These are phyloP conservation scores for Pseudotulostoma volvatum DNA, from an alignment of 495 filamentous ascomycete genomes.

Conservation along the genomic window DNA sequence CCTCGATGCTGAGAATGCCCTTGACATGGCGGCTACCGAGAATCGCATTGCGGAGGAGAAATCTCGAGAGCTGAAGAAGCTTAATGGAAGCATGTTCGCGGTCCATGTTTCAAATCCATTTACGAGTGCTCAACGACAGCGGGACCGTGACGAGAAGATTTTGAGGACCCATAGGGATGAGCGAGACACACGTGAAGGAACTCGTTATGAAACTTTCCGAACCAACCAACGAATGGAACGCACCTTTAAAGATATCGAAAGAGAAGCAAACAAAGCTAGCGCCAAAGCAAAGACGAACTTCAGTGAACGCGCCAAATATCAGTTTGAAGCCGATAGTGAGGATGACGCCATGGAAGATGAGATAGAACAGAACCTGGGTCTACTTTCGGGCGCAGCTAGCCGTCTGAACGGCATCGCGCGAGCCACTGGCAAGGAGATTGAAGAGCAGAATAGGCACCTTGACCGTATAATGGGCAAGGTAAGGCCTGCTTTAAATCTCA, in stretches of 20 bases:
- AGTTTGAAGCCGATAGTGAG: conserved; percentile 62
- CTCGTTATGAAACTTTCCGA: conserved; percentile 44
- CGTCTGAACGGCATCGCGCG: conserved; percentile 49
- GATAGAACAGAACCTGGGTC: conserved; percentile 49
- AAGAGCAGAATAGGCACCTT: conserved; percentile 57
- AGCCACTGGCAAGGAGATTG: conserved; percentile 57
- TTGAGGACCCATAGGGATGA: conserved; percentile 47
- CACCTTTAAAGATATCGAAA: conserved; percentile 38
- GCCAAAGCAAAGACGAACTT: conserved; percentile 34
- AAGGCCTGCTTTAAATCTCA: too few relatives aligned
- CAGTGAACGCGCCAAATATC: conserved; percentile 56
- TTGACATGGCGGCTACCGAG: conserved; percentile 52
- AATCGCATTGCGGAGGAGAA: conserved; percentile 59
- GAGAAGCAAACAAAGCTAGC: conserved; percentile 19
- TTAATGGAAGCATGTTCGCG: conserved; percentile 74
- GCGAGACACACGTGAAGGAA: conserved; percentile 50
- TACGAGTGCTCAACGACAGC: conserved; percentile 37
- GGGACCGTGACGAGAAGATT: conserved; percentile 43
- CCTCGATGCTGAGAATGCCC: conserved; percentile 59
- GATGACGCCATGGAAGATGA: conserved; percentile 63
- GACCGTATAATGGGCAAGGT: conserved; percentile 61
- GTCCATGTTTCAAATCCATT: conserved; percentile 62
- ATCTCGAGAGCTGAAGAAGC: conserved; percentile 54
- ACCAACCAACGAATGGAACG: conserved; percentile 41
- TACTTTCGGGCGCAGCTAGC: conserved; percentile 40